These are phyloP conservation scores for Dictyostelium capitatum DNA, from an alignment of 78 protist species.

Conservation along the genomic window DNA sequence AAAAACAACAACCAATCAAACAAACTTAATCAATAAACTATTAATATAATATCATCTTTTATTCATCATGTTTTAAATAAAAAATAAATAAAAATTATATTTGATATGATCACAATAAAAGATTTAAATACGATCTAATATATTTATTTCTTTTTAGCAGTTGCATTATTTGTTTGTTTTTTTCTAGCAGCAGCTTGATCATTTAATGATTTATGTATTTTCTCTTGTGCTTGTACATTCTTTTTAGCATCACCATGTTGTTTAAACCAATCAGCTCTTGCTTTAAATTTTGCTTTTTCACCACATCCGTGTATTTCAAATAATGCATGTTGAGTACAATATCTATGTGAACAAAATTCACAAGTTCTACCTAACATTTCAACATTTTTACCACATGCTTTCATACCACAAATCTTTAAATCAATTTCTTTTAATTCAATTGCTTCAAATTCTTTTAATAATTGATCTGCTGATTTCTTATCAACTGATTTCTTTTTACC, in stretches of 20 bases:
- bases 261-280: constrained; percentile 82
- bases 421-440: constrained; percentile 35
- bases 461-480: constrained; percentile 44
- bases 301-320: constrained; percentile 88
- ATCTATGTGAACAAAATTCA: constrained; percentile 62
- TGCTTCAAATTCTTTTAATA: constrained; percentile 41
- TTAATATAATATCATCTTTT: no score
- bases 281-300: constrained; percentile 72
- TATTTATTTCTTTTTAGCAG: constrained; percentile 9
- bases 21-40: no score
- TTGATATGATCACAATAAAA: no score
- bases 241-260: constrained; percentile 38
- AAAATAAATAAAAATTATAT: no score
- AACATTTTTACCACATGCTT: constrained; percentile 49
- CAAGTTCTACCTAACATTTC: constrained; percentile 55
- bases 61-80: no score
- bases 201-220: constrained; percentile 41
- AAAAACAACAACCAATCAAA: no score
- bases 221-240: constrained; percentile 25
- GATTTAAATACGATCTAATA: no score
- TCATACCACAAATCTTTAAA: constrained; percentile 63
- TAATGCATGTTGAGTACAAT: constrained; percentile 61
- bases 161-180: constrained; percentile 4
- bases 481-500: neutral
- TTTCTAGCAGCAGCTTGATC: constrained; percentile 21